A percentile compares a stretch with the other conserved stretches of the same genome.
phyloP scores from a whole-genome alignment of 2,329 filamentous ascomycete genomes.

The Mariannaea sp. region DNA sequence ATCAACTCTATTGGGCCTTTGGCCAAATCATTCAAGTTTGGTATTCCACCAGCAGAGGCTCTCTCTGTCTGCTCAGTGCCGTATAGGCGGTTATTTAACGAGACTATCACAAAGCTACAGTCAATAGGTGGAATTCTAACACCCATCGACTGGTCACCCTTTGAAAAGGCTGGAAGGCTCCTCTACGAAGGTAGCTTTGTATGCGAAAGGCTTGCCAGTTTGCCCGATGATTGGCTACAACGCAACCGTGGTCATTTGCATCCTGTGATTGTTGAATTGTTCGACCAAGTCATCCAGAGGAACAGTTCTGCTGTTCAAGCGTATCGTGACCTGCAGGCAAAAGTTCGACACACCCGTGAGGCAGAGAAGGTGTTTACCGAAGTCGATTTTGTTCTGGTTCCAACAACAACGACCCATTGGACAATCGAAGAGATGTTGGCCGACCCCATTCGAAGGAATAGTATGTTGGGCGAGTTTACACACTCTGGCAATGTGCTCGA shows the following conservation, averaged over 20 bases:
- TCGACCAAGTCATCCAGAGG: slow-evolving; percentile 34
- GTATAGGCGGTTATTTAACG: slow-evolving; percentile 46
- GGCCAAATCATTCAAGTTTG: slow-evolving; percentile 49
- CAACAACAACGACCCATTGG: slow-evolving; percentile 54
- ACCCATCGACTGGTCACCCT: slow-evolving; percentile 51
- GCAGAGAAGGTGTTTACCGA: slow-evolving; percentile 47
- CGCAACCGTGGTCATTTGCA: slow-evolving; percentile 44
- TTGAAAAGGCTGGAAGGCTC: slow-evolving; percentile 54
- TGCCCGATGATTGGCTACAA: slow-evolving; percentile 38
- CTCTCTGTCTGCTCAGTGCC: slow-evolving; percentile 41
- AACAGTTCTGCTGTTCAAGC: slow-evolving; percentile 41
- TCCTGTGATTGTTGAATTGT: slow-evolving; percentile 50
- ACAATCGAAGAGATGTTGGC: slow-evolving; percentile 55
- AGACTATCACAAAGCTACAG: slow-evolving; percentile 16
- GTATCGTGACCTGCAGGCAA: slow-evolving; percentile 53
- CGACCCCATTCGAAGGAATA: slow-evolving; percentile 58
- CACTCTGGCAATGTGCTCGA: slow-evolving; percentile 63
- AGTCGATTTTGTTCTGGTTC: slow-evolving; percentile 56
- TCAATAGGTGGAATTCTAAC: slow-evolving; percentile 29
- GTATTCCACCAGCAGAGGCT: slow-evolving; percentile 50
- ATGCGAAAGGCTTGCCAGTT: slow-evolving; percentile 56
- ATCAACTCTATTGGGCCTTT: slow-evolving; percentile 8
- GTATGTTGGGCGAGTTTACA: slow-evolving; percentile 55
- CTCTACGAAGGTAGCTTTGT: slow-evolving; percentile 61
- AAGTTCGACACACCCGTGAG: slow-evolving; percentile 42